Percentiles rank a stretch among this genome's conserved stretches.
Conservation (phyloP, 2,329 filamentous ascomycete species). For the Fusarium palustre region DNA sequence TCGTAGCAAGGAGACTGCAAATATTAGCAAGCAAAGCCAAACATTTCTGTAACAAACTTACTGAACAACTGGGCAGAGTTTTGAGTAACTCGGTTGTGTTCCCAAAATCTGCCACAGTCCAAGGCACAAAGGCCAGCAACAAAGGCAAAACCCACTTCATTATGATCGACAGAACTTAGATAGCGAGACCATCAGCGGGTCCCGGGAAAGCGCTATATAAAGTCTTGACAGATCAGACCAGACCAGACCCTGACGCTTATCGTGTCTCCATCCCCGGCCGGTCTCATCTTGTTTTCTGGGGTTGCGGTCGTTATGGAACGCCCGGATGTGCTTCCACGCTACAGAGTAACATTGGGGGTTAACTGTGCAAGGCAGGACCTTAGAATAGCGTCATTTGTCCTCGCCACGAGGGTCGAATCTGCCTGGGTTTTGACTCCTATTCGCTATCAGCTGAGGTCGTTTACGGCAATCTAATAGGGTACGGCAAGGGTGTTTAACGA, state of each 20-base stretch:
- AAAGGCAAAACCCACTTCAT: constrained; percentile 45
- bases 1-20: constrained; percentile 14
- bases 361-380: background rate
- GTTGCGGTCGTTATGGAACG: background rate
- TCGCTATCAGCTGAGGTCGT: background rate
- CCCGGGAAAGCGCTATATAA: constrained; percentile 22
- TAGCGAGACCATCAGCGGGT: constrained; percentile 11
- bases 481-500: background rate
- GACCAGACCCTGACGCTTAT: constrained; percentile 6
- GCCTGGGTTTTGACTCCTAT: background rate
- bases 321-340: constrained; percentile 15
- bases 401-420: background rate
- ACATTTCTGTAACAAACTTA: constrained; percentile 5
- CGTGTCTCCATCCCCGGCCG: background rate
- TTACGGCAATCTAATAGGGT: background rate
- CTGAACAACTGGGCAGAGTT: constrained; percentile 36
- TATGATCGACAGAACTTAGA: constrained; percentile 24
- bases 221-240: background rate
- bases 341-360: constrained; percentile 12
- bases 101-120: constrained; percentile 16
- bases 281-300: constrained; percentile 10
- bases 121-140: constrained; percentile 37
- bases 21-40: constrained; percentile 29
- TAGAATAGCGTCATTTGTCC: background rate
- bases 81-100: constrained; percentile 33